Base-by-base conservation (phyloP, 352 stramenopile genomes). In the Globisporangium cystogenes region DNA sequence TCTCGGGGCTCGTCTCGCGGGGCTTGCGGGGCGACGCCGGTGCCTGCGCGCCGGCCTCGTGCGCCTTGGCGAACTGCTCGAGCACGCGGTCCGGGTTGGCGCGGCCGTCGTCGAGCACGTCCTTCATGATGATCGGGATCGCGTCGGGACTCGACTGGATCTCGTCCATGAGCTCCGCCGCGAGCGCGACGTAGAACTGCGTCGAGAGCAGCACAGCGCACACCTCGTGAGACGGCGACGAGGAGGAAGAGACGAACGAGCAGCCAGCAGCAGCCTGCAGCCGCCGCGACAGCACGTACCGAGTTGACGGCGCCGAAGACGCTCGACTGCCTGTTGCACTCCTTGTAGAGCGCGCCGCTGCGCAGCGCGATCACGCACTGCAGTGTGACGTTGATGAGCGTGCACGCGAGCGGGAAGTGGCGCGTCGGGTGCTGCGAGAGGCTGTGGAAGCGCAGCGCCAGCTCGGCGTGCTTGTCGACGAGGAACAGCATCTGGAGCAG, bases 401-500 rank as follows among this genome's bases (percentile, higher is more conserved):
- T 68, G 47, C 83, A 93, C 0, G 73, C 74, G 46, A 92, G 70
- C 4, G 83, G 81, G 12, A 90, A 93, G 51, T 93, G 81, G 21
- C 79, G 69, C 20, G 64, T 64, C 3, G 68, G 59, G 50, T 92
- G 72, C 44, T 84, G 66, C 2, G 79, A 83, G 5, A 83, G 55
- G 16, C 49, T 53, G 53, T 78, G 67, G 33, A 86, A 75, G 21
- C 68, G 68, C 23, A 68, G 65, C 12, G 73, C 67, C 4, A 90
- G 53, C 47, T 86, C 74, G 0, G 64, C 49, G 39, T 93, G 65
- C 10, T 59, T 68, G 23, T 95, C 82, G 26, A 93, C 68, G 4
- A 96, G 59, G 47, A 87, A 68, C 7, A 96, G 64, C 48, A 93
- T 81, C 57, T 96, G 85, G 35, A 97, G 65, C 26, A 97, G 58